Evolutionary conservation across 2,329 filamentous ascomycete species (phyloP).

Genomic region (Cladosporium sphaerospermum): DNA sequence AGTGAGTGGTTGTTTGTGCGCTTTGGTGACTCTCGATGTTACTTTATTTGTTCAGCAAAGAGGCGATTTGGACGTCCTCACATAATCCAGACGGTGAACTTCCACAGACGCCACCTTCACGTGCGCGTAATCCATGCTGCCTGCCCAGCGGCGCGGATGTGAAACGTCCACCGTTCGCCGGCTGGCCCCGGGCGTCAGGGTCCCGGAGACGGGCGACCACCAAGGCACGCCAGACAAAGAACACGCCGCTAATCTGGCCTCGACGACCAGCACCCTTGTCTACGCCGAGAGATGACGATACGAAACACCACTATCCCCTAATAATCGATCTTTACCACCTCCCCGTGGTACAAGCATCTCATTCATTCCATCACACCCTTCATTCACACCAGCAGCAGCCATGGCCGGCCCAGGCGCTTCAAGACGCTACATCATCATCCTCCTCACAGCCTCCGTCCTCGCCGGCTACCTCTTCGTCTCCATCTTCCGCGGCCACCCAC

Average conservation of each 20-base stretch:
- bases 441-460: slow-evolving; percentile 50
- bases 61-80: neutral
- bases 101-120: slow-evolving; percentile 10
- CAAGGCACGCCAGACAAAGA: neutral
- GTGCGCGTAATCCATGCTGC: slow-evolving; percentile 11
- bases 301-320: neutral
- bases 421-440: slow-evolving; percentile 36
- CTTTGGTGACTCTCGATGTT: neutral
- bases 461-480: slow-evolving; percentile 55
- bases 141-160: slow-evolving; percentile 1
- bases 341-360: neutral
- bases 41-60: neutral
- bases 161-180: slow-evolving; percentile 1
- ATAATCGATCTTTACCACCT: slow-evolving; percentile 1
- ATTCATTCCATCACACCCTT: neutral
- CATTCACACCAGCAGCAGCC: slow-evolving; percentile 1
- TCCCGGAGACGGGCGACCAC: neutral
- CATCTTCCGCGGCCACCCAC: slow-evolving; percentile 45
- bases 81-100: slow-evolving; percentile 7
- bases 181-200: neutral
- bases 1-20: neutral
- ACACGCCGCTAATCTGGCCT: neutral
- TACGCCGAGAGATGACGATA: neutral
- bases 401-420: slow-evolving; percentile 16
- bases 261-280: neutral